phyloP scores from a whole-genome alignment of 1,284 basidiomycete genomes.

The Leccinum pachyderme region DNA sequence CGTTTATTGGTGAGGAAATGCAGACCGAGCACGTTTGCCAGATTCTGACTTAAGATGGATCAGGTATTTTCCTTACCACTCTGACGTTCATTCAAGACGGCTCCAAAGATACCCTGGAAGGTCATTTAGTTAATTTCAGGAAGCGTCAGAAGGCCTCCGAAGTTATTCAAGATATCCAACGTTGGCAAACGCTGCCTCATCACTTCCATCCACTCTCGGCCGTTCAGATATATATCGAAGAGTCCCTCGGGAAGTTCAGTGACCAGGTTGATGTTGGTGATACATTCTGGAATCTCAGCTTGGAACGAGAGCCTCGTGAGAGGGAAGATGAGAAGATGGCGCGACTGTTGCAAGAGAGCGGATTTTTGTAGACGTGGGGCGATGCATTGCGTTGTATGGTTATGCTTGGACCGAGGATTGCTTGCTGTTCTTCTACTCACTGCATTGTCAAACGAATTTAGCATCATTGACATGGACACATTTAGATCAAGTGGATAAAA shows the following conservation, averaged over 20 bases:
- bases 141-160: slow-evolving; percentile 94
- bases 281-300: slow-evolving; percentile 81
- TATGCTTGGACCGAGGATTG: slow-evolving; percentile 15
- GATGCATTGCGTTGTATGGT: slow-evolving; percentile 21
- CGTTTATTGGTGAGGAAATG: slow-evolving; percentile 81
- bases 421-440: slow-evolving; percentile 7
- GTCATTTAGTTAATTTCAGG: slow-evolving; percentile 90
- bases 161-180: slow-evolving; percentile 94
- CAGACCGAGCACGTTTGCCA: background rate
- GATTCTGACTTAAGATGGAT: slow-evolving; percentile 2
- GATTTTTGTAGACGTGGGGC: slow-evolving; percentile 59
- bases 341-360: slow-evolving; percentile 82
- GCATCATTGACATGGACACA: background rate
- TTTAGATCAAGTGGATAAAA: background rate
- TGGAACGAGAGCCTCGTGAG: slow-evolving; percentile 89
- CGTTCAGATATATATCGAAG: slow-evolving; percentile 77
- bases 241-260: slow-evolving; percentile 68
- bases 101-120: slow-evolving; percentile 84
- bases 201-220: slow-evolving; percentile 73
- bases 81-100: slow-evolving; percentile 98
- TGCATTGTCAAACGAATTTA: slow-evolving; percentile 3
- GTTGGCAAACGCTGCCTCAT: slow-evolving; percentile 91
- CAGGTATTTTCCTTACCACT: slow-evolving; percentile 94
- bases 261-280: slow-evolving; percentile 63
- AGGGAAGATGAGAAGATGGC: slow-evolving; percentile 94